Percentiles rank a stretch among this genome's conserved stretches.
These are phyloP conservation scores for Russula compacta DNA, from an alignment of 768 basidiomycete species.

Conservation along the genomic window DNA sequence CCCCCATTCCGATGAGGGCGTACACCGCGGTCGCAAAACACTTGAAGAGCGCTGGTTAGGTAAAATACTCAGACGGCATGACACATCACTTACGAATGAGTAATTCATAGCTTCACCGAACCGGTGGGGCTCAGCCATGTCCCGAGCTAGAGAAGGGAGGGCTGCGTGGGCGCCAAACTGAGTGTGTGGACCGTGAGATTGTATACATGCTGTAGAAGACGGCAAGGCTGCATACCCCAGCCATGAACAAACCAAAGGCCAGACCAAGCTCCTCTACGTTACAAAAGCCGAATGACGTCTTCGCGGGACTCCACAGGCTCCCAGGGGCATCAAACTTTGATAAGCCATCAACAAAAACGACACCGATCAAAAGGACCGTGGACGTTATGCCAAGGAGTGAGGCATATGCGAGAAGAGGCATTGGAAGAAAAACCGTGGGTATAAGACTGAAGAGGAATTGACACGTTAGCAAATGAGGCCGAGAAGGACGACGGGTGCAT, in stretches of 20 bases:
- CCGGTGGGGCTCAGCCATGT: constrained; percentile 76
- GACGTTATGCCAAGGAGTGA: constrained; percentile 82
- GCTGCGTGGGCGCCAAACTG: constrained; percentile 90
- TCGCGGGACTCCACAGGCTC: constrained; percentile 66
- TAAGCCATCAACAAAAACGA: constrained; percentile 77
- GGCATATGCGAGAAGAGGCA: constrained; percentile 79
- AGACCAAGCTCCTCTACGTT: constrained; percentile 56
- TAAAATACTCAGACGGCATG: constrained; percentile 13
- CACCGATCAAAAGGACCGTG: constrained; percentile 60
- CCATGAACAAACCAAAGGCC: constrained; percentile 86
- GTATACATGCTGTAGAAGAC: background rate
- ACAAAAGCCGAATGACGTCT: constrained; percentile 51
- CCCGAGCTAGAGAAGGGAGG: constrained; percentile 80
- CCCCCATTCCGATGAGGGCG: constrained; percentile 60
- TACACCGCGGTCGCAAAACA: constrained; percentile 23
- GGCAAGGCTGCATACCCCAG: constrained; percentile 48
- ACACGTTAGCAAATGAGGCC: background rate
- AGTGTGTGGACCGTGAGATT: background rate
- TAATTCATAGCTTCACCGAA: constrained; percentile 79
- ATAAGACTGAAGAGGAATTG: constrained; percentile 43
- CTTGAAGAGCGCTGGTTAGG: background rate
- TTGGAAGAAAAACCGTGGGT: constrained; percentile 78
- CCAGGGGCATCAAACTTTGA: constrained; percentile 66
- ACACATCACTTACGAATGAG: constrained; percentile 55
- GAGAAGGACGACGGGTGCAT: constrained; percentile 21